Evolutionary conservation across 495 filamentous ascomycete genomes (phyloP).

Genomic region (Penicillium odoratum): DNA sequence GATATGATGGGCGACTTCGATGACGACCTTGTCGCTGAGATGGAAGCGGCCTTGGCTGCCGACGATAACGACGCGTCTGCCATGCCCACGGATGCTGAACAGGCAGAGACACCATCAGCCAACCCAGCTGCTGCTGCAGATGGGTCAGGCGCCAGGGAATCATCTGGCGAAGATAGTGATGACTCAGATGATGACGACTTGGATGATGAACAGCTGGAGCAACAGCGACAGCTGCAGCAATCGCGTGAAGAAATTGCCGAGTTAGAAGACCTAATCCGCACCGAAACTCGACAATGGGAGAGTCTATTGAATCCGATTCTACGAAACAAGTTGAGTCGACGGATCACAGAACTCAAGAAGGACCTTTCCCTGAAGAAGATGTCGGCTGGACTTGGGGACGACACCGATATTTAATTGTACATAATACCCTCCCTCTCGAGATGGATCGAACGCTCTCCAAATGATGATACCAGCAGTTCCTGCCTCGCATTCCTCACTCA

Average conservation of each 20-base stretch:
- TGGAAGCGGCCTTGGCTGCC: constrained; percentile 55
- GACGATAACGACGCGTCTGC: constrained; percentile 40
- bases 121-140: constrained; percentile 37
- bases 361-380: constrained; percentile 52
- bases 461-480: not conserved
- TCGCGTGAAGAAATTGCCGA: constrained; percentile 52
- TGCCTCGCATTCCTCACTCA: not conserved
- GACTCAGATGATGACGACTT: constrained; percentile 63
- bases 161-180: constrained; percentile 49
- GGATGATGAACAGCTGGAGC: constrained; percentile 54
- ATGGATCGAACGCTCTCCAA: not conserved
- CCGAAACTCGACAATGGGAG: constrained; percentile 45
- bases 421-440: not conserved
- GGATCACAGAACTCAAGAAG: constrained; percentile 48
- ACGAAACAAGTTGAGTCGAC: constrained; percentile 50
- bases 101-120: constrained; percentile 34
- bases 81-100: constrained; percentile 21
- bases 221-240: constrained; percentile 48
- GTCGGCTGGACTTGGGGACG: constrained; percentile 39
- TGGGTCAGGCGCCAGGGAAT: constrained; percentile 29
- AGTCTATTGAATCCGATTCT: constrained; percentile 46
- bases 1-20: constrained; percentile 58
- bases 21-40: constrained; percentile 56
- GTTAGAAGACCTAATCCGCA: constrained; percentile 46
- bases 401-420: constrained; percentile 7